A percentile compares a stretch with the other conserved stretches of the same genome.
Conservation (phyloP, 495 filamentous ascomycete genomes). For the Xylaria telfairii region DNA sequence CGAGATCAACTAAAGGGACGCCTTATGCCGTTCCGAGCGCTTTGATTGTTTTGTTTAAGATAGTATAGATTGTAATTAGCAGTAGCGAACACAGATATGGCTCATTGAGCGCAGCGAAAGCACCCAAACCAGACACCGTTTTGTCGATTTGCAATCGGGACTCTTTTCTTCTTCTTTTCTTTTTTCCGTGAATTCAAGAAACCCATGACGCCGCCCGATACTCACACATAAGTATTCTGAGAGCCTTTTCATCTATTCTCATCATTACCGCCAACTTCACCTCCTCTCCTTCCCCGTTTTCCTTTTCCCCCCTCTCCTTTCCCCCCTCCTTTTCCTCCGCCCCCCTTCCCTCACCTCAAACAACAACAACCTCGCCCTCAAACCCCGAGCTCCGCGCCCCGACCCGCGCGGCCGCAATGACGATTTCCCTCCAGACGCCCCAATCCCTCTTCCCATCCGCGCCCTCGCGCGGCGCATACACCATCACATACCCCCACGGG, state of each 20-base stretch:
- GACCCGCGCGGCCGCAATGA: conserved; percentile 33
- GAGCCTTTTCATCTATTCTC: not conserved
- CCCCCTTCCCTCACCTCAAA: too few relatives aligned
- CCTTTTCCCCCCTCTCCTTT: too few relatives aligned
- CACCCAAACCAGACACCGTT: not conserved
- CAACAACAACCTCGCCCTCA: conserved; percentile 15
- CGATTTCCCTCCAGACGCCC: conserved; percentile 31
- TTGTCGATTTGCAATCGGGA: not conserved
- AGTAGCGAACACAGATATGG: not conserved
- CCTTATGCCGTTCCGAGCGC: not conserved
- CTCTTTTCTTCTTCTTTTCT: not conserved
- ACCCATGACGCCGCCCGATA: not conserved
- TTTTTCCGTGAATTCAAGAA: not conserved
- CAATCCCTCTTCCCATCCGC: conserved; percentile 33
- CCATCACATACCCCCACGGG: conserved; percentile 38
- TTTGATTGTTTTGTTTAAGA: not conserved
- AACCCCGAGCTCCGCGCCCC: conserved; percentile 25
- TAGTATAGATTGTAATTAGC: not conserved
- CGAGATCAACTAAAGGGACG: not conserved
- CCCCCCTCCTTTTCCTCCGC: too few relatives aligned
- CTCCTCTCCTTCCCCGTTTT: conserved; percentile 9
- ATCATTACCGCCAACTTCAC: not conserved
- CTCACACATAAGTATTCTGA: not conserved
- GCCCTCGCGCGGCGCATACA: conserved; percentile 42
- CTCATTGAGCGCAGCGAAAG: not conserved